Conservation (phyloP, 2,329 filamentous ascomycete genomes). For the Colletotrichum chrysophilum region DNA sequence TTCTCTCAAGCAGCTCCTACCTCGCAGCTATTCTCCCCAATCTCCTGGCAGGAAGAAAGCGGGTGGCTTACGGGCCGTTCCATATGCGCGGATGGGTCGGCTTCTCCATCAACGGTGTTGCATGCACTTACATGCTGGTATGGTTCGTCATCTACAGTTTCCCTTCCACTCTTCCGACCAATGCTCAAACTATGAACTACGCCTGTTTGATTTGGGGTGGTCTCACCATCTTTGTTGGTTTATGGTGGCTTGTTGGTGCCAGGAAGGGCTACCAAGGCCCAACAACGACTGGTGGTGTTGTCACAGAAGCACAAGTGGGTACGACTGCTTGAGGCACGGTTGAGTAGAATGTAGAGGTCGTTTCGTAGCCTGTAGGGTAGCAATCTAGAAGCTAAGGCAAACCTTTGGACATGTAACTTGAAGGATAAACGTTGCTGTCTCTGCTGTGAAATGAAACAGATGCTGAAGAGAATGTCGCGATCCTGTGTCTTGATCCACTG, state of each 20-base stretch:
- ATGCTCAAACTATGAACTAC: conserved; percentile 59
- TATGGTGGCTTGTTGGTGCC: conserved; percentile 45
- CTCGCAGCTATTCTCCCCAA: conserved; percentile 67
- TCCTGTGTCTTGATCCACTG: not conserved
- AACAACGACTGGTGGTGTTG: conserved; percentile 14
- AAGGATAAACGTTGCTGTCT: not conserved
- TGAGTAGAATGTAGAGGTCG: not conserved
- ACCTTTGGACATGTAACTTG: not conserved
- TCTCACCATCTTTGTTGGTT: conserved; percentile 39
- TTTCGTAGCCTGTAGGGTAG: not conserved
- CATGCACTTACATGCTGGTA: conserved; percentile 62
- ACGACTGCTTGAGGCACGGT: not conserved
- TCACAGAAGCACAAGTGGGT: not conserved
- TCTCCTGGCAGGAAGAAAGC: conserved; percentile 45
- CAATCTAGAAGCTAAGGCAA: not conserved
- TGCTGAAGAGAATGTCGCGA: not conserved
- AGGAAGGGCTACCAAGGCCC: conserved; percentile 26
- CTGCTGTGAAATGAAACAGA: not conserved
- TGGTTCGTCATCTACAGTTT: conserved; percentile 71
- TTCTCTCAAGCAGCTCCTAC: conserved; percentile 56
- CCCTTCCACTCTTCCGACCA: conserved; percentile 51
- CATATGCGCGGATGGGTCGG: conserved; percentile 53
- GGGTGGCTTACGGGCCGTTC: conserved; percentile 59
- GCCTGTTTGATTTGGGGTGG: conserved; percentile 48
- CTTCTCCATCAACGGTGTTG: conserved; percentile 55